A percentile compares a stretch with the other conserved stretches of the same genome.
phyloP scores from a whole-genome alignment of 768 basidiomycete genomes.

The Tremella mesenterica region DNA sequence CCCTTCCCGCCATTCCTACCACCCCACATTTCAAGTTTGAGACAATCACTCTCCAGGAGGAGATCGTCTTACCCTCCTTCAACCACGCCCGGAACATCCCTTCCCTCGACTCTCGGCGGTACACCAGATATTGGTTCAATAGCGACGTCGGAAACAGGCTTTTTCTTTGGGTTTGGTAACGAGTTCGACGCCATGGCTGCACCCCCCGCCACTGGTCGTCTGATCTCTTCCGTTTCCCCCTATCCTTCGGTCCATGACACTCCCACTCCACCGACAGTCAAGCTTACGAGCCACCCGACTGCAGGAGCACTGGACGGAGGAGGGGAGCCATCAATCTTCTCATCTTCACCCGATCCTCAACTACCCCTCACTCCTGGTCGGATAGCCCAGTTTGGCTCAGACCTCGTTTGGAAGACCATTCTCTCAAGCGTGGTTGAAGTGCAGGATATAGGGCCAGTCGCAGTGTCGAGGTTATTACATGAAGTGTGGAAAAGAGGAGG shows the following conservation, averaged over 20 bases:
- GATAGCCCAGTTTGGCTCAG: slow-evolving; percentile 18
- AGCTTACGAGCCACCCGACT: too few relatives aligned
- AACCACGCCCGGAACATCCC: not conserved
- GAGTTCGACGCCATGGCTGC: not conserved
- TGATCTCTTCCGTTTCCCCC: too few relatives aligned
- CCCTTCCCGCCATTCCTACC: not conserved
- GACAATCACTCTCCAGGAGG: not conserved
- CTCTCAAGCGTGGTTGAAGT: slow-evolving; percentile 33
- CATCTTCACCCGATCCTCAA: not conserved
- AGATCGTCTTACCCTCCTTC: not conserved
- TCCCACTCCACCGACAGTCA: too few relatives aligned
- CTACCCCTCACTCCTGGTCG: not conserved
- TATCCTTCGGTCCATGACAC: not conserved
- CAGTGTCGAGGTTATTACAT: slow-evolving; percentile 23
- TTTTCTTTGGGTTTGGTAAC: not conserved
- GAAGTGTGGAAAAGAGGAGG: slow-evolving; percentile 37
- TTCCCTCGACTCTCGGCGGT: not conserved
- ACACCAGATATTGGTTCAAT: not conserved
- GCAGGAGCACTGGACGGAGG: not conserved
- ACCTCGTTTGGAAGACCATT: slow-evolving; percentile 34
- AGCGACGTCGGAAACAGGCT: not conserved
- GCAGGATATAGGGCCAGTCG: slow-evolving; percentile 29
- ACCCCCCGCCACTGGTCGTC: not conserved
- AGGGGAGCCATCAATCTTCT: not conserved
- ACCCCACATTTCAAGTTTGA: not conserved